Conservation (phyloP, 202 grass and related monocot species). For the Cymbopogon flexuosus region DNA sequence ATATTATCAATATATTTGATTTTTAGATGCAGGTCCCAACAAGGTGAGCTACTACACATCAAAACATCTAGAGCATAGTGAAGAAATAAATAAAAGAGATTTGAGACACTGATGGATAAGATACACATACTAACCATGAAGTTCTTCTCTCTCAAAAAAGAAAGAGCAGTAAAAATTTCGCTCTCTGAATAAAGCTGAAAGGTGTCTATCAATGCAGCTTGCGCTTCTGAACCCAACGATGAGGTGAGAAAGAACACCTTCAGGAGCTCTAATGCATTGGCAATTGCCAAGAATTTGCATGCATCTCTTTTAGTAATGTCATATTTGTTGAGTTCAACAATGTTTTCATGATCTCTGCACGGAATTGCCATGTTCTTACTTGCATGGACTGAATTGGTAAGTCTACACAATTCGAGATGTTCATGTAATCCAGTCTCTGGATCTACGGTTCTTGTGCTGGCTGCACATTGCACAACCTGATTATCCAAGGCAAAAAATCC, state of each 20-base stretch:
- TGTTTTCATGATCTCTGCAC: conserved; percentile 32
- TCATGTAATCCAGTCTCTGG: conserved; percentile 12
- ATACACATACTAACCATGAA: conserved; percentile 53
- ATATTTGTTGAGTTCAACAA: conserved; percentile 44
- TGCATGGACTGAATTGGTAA: conserved; percentile 18
- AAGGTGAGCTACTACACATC: neutral
- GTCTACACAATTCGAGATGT: conserved; percentile 8
- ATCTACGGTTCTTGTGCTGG: conserved; percentile 19
- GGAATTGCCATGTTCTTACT: conserved; percentile 23
- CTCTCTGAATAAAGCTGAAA: conserved; percentile 65
- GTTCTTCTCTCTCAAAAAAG: conserved; percentile 74
- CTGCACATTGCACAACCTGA: conserved; percentile 35
- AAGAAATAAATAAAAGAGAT: neutral
- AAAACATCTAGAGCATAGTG: conserved; percentile 13
- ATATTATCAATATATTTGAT: neutral
- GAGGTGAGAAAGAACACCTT: conserved; percentile 75
- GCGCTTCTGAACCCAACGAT: conserved; percentile 52
- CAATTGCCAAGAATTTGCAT: conserved; percentile 55
- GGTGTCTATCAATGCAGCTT: conserved; percentile 55
- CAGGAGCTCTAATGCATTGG: conserved; percentile 80
- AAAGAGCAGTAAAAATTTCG: conserved; percentile 80
- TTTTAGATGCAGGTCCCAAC: neutral
- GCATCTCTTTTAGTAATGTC: conserved; percentile 48
- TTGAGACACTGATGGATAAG: neutral
- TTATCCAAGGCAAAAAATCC: conserved; percentile 8